Evolutionary conservation across 2,329 filamentous ascomycete species (phyloP).

Genomic region (Pyrenophora tritici-repentis): DNA sequence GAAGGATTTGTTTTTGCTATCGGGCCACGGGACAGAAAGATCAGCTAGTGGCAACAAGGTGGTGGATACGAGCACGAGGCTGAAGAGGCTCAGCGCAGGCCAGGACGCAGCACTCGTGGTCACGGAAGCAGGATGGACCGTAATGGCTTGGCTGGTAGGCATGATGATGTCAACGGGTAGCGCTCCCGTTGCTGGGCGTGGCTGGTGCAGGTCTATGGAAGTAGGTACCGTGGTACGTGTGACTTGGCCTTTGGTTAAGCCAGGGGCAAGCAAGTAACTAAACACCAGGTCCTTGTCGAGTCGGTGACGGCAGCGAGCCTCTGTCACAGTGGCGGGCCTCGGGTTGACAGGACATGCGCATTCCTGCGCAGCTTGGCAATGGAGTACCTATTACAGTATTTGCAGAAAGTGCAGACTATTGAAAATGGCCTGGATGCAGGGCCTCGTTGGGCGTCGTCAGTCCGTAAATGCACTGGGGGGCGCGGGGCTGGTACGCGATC

Average conservation of each 20-base stretch:
- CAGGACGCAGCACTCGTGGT: too few relatives aligned
- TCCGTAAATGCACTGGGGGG: conserved; percentile 6
- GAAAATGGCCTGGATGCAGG: background rate
- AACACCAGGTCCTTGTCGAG: background rate
- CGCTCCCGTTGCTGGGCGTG: background rate
- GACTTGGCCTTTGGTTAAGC: too few relatives aligned
- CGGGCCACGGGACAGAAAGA: too few relatives aligned
- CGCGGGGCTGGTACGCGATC: conserved; percentile 12
- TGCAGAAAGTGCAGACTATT: background rate
- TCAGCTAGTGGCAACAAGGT: background rate
- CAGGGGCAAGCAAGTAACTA: too few relatives aligned
- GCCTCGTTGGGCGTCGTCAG: conserved; percentile 14
- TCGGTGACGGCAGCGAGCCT: too few relatives aligned
- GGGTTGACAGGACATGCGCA: too few relatives aligned
- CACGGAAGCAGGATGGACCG: background rate
- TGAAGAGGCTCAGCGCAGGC: too few relatives aligned
- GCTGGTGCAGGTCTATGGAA: background rate
- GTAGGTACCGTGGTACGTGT: too few relatives aligned
- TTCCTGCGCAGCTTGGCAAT: background rate
- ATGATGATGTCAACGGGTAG: conserved; percentile 19
- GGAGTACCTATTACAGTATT: background rate
- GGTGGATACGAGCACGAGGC: background rate
- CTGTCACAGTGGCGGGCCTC: too few relatives aligned
- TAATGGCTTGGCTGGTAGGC: conserved; percentile 4
- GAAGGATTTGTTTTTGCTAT: too few relatives aligned